phyloP scores from a whole-genome alignment of 805 yeast genomes.

The Pichia manshurica region DNA sequence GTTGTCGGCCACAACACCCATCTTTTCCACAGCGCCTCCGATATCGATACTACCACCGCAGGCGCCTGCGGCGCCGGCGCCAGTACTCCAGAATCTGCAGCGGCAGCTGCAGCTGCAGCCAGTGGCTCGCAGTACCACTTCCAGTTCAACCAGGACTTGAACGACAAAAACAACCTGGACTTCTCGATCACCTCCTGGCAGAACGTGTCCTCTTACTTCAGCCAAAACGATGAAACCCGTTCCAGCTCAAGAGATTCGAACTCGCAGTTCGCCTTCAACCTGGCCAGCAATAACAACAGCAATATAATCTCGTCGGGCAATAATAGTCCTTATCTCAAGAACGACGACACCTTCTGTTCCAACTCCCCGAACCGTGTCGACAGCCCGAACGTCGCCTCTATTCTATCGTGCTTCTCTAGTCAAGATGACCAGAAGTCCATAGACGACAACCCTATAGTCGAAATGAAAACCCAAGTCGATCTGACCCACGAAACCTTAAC shows the following conservation, averaged over 20 bases:
- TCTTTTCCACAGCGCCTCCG: too few relatives aligned
- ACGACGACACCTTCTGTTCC: not conserved
- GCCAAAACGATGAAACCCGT: not conserved
- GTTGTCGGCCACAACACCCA: not conserved
- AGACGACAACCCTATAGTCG: not conserved
- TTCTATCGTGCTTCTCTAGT: slow-evolving; percentile 30
- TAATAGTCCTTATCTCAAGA: slow-evolving; percentile 1
- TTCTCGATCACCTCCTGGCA: slow-evolving; percentile 34
- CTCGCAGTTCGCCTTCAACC: not conserved
- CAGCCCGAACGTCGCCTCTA: slow-evolving; percentile 27
- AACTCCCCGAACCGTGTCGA: slow-evolving; percentile 5
- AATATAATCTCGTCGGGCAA: slow-evolving; percentile 7
- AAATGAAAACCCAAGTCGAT: not conserved
- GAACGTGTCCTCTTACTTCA: slow-evolving; percentile 20
- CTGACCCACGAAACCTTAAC: not conserved
- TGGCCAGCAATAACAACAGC: slow-evolving; percentile 3
- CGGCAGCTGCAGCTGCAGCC: too few relatives aligned
- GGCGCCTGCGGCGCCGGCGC: too few relatives aligned
- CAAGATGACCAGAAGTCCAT: slow-evolving; percentile 17
- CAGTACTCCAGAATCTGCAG: too few relatives aligned
- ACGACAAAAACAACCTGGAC: slow-evolving; percentile 18
- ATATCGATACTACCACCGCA: too few relatives aligned
- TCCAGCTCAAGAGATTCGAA: slow-evolving; percentile 1
- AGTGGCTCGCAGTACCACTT: not conserved
- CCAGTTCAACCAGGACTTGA: slow-evolving; percentile 3